phyloP scores from a whole-genome alignment of 2,329 filamentous ascomycete species.

The Diaporthe sp. region DNA sequence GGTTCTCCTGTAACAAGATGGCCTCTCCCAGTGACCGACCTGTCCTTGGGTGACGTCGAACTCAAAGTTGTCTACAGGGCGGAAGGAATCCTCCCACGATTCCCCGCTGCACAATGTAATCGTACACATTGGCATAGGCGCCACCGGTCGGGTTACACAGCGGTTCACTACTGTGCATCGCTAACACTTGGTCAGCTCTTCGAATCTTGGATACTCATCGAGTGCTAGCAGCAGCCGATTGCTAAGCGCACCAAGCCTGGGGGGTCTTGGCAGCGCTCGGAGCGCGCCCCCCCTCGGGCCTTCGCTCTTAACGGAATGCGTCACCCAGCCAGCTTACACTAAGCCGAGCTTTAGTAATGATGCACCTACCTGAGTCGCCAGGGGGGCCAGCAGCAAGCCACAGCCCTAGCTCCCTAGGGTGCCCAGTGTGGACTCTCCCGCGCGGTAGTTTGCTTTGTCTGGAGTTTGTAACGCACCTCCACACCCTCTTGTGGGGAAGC shows the following conservation, averaged over 20 bases:
- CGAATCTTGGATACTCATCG: neutral
- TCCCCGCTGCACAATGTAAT: neutral
- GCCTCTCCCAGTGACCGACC: neutral
- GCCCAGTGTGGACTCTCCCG: neutral
- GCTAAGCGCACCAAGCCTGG: neutral
- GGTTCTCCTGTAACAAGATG: neutral
- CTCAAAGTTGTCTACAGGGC: neutral
- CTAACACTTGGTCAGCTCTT: constrained; percentile 6
- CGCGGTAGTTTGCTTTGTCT: neutral
- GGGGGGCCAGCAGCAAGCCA: no score
- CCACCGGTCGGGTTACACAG: neutral
- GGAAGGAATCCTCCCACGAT: neutral
- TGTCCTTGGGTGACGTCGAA: neutral
- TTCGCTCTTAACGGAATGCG: neutral
- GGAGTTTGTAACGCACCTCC: neutral
- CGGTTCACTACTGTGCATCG: neutral
- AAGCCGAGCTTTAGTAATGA: constrained; percentile 7
- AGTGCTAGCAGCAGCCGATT: constrained; percentile 1
- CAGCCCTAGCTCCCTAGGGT: neutral
- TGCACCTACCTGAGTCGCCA: neutral
- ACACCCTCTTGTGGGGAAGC: neutral
- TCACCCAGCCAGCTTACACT: neutral
- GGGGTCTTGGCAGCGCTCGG: neutral
- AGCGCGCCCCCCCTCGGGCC: neutral
- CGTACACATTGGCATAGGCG: neutral